Conservation (phyloP, 164 flowering plant genomes). For the Liquidambar formosana region DNA sequence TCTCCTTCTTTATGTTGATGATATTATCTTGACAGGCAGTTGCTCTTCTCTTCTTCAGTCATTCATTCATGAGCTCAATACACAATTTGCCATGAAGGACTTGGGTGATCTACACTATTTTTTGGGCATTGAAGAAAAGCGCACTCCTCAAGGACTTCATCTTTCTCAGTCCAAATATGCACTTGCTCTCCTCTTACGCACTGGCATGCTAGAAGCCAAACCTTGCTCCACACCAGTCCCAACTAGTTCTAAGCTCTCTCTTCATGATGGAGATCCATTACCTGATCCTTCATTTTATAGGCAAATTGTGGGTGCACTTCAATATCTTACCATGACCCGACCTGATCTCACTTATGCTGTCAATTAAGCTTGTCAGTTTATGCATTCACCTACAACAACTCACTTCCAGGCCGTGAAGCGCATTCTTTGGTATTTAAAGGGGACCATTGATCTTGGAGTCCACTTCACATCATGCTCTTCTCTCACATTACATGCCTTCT, state of each 20-base stretch:
- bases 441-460: neutral
- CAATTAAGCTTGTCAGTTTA: neutral
- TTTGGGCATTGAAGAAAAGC: neutral
- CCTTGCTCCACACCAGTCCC: neutral
- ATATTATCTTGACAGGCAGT: no score
- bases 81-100: no score
- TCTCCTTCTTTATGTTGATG: no score
- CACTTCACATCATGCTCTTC: neutral
- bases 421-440: conserved; percentile 1
- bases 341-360: neutral
- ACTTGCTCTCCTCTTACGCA: neutral
- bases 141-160: neutral
- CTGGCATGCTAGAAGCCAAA: neutral
- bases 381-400: neutral
- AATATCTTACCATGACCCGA: conserved; percentile 8
- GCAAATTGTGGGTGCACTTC: neutral
- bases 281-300: neutral
- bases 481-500: neutral
- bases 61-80: no score
- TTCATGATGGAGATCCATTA: neutral
- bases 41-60: no score
- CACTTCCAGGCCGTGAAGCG: neutral
- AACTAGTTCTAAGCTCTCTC: neutral
- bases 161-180: neutral
- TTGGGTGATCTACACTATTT: neutral